phyloP scores from a whole-genome alignment of 225 moss, liverwort and hornwort species.

The Climacium dendroides region DNA sequence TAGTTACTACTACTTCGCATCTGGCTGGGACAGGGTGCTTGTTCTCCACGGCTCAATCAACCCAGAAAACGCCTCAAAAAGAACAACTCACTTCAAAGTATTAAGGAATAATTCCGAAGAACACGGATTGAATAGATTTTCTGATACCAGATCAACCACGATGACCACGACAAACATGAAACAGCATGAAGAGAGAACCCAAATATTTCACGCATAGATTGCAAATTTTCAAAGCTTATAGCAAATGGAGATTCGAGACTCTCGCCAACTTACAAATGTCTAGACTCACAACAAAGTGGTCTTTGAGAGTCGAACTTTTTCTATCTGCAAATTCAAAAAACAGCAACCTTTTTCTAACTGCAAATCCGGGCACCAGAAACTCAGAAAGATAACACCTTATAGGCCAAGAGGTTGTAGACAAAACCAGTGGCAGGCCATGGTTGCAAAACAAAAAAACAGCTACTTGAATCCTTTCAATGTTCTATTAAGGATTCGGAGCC shows the following conservation, averaged over 20 bases:
- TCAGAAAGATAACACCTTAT: background rate
- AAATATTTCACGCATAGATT: background rate
- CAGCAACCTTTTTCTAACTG: background rate
- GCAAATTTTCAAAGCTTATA: background rate
- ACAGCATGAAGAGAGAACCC: background rate
- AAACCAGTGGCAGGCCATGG: background rate
- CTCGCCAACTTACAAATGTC: background rate
- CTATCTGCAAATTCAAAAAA: background rate
- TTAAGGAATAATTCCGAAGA: background rate
- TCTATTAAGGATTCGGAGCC: background rate
- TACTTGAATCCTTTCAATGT: background rate
- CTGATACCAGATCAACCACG: background rate
- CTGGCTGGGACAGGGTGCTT: background rate
- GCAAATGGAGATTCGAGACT: background rate
- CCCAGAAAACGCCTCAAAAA: background rate
- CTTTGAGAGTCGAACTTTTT: background rate
- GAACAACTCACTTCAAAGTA: background rate
- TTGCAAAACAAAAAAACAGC: background rate
- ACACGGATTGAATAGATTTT: background rate
- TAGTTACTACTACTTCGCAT: background rate
- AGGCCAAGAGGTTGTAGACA: background rate
- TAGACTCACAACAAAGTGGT: background rate
- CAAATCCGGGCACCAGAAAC: background rate
- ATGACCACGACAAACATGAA: background rate
- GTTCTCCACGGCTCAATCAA: background rate